Evolutionary conservation across 2,329 filamentous ascomycete genomes (phyloP), one percentile per base, ranked within the genome.

Genomic region (Epichloe bromicola): DNA sequence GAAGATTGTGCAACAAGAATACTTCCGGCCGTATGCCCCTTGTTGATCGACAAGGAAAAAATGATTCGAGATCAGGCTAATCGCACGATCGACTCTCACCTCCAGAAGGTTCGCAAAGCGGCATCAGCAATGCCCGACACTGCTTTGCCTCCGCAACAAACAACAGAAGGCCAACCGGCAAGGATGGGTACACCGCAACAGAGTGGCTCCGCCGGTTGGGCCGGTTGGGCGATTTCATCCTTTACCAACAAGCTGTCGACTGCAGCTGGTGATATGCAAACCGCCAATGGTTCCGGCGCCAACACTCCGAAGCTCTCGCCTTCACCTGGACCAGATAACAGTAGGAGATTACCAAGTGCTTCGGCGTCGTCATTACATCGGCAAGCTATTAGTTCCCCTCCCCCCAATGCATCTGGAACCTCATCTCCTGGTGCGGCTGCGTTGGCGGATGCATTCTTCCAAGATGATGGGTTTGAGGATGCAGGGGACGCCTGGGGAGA

Each of bases 151-250:
- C 79, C 87, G 1, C 75, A 83, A 17, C 72, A 72, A 23, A 68
- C 77, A 14, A 69, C 76, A 3, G 66, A 74, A 12, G 70, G 71
- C 4, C 71, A 68, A 19, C 75, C 78, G 1, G 84, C 87, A 1
- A 80, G 88, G 36, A 93, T 95, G 75, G 83, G 84, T 55, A 93
- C 86, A 1, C 83, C 88, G 1, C 85, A 88, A 54, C 71, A 77
- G 2, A 82, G 82, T 38, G 64, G 58, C n/a, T 54, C 58, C n/a
- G 55, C 60, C 5, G 61, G 65, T 17, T 97, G 93, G 93, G 82
- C 93, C 1, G 93, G 93, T 12, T 98, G 93, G 93, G 93, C 93
- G 1, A 96, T 98, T 50, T 97, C 93, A 0, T 96, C 89, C 1
- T 98, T 98, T 64, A 97, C 93, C 2, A 97, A 97, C 68, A 96